Base-by-base conservation (phyloP, 139 green algal genomes). In the Choricystis sp. region DNA sequence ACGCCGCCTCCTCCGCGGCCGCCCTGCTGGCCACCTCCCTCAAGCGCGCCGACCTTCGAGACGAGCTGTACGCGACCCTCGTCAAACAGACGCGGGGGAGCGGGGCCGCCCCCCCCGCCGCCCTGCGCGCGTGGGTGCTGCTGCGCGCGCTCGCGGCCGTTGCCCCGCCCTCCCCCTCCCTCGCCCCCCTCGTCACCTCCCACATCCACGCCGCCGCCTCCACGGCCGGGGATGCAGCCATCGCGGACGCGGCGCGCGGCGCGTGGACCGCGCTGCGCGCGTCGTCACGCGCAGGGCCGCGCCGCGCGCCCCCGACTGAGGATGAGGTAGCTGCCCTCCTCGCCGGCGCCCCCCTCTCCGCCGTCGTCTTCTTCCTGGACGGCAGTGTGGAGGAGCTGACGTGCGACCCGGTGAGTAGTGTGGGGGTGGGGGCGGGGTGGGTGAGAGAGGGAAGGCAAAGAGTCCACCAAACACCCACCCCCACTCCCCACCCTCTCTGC, bases 351-450 rank as follows among this genome's bases (percentile, higher is more conserved):
- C 63, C 57, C 57, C 31, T 65, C 14, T 3, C 28, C 56, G 90
- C 97, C 83, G 85, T 96, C 27, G 83, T 92, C 30, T 83, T 85
- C n/a, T 67, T 94, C 49, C 71, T 91, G 25, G 69, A 69, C 19
- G 79, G 78, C 21, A 59, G 66, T 0, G 77, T 78, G 65, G 75
- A 91, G 29, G 86, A 96, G 28, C 84, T 92, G 1, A 94, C 90
- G 71, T 98, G 97, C 75, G 75, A 97, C 71, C 92, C 97, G 59
- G 89, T 95, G 62, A 95, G 89, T 2, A 96, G 96, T 75, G 87
- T 96, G 75, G 88, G 96, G 76, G 72, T 98, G 26, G 64, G 27
- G 19, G 20, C 26, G 19, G 22, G 26, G 23, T 60, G 14, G 22
- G 56, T 22, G 26, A 29, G 14, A 23, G 27, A 28, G 26, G 26